These are phyloP conservation scores for Suaeda aralocaspica DNA, from an alignment of 148 eudicot genomes.

Conservation along the genomic window DNA sequence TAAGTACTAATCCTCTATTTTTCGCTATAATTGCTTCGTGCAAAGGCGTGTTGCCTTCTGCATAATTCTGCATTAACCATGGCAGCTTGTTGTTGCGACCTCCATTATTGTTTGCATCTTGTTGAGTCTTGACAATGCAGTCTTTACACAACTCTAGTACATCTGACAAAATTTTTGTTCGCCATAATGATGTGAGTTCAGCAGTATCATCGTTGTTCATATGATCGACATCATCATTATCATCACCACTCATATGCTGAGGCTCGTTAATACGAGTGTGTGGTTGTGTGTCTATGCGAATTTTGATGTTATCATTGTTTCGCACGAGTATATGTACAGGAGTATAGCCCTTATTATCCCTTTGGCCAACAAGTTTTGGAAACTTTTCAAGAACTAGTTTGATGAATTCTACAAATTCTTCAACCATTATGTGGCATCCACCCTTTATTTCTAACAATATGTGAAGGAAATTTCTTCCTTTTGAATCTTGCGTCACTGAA, in stretches of 20 bases:
- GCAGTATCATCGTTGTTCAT: neutral
- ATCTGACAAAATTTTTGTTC: neutral
- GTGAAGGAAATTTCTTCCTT: neutral
- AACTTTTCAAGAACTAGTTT: neutral
- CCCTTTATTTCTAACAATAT: neutral
- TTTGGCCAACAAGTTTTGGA: neutral
- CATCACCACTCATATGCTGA: neutral
- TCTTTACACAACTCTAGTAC: neutral
- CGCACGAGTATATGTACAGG: neutral
- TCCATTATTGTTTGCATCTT: neutral
- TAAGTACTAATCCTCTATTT: neutral
- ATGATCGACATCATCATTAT: no score
- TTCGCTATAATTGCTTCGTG: conserved; percentile 3
- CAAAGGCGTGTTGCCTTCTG: neutral
- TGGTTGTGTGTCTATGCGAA: neutral
- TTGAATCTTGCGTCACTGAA: neutral
- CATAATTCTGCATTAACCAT: neutral
- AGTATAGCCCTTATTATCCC: neutral
- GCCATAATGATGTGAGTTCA: neutral
- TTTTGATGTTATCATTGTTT: neutral
- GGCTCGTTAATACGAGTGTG: neutral
- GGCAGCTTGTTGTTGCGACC: neutral
- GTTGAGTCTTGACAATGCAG: neutral
- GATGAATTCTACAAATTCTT: neutral
- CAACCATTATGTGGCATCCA: neutral